Percentiles rank a stretch among this genome's conserved stretches.
phyloP scores from a whole-genome alignment of 768 basidiomycete genomes.

The Leucocoprinus sp. region DNA sequence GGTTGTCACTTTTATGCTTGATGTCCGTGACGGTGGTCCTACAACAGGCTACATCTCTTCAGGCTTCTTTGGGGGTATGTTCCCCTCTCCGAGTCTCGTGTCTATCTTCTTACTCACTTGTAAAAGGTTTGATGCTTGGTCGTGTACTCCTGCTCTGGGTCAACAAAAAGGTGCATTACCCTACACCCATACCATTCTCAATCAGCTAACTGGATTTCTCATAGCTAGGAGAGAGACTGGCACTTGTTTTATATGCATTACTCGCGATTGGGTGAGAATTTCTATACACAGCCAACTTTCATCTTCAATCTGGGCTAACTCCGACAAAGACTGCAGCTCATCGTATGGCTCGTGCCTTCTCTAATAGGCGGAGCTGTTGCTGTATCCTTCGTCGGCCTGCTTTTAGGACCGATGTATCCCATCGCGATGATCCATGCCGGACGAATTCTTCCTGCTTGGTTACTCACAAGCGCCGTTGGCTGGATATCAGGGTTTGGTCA shows the following conservation, averaged over 20 bases:
- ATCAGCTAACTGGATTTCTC: background rate
- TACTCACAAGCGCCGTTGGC: constrained; percentile 55
- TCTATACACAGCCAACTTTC: background rate
- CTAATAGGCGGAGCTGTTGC: constrained; percentile 57
- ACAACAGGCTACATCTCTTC: constrained; percentile 46
- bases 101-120: background rate
- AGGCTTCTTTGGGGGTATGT: constrained; percentile 41
- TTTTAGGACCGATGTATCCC: constrained; percentile 73
- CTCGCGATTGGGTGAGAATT: constrained; percentile 38
- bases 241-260: constrained; percentile 41
- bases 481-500: constrained; percentile 66
- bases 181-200: background rate
- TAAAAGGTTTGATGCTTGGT: constrained; percentile 50
- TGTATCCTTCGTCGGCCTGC: constrained; percentile 53
- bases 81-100: background rate
- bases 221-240: constrained; percentile 46
- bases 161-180: constrained; percentile 35
- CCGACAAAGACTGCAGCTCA: constrained; percentile 44
- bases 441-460: constrained; percentile 59
- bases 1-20: constrained; percentile 54
- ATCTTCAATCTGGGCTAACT: background rate
- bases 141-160: constrained; percentile 47
- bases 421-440: constrained; percentile 65
- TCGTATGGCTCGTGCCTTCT: constrained; percentile 64
- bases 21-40: constrained; percentile 28